A percentile compares a stretch with the other conserved stretches of the same genome.
Conservation (phyloP, 1,139 yeast species). For the Hemisphaericaspora xylofermentans region DNA sequence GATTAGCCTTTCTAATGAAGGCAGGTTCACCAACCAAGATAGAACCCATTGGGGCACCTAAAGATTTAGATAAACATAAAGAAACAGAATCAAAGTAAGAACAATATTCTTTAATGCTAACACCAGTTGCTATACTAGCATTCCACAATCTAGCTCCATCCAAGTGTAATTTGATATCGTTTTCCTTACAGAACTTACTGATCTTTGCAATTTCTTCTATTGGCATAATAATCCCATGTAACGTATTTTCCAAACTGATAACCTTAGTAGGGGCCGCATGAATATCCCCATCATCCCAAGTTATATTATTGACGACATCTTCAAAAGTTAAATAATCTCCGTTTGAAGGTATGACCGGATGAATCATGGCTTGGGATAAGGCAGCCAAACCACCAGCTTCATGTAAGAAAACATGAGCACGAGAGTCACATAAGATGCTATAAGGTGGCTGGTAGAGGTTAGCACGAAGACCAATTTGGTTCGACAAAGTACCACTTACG, state of each 20-base stretch:
- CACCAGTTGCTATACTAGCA: slow-evolving; percentile 74
- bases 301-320: slow-evolving; percentile 57
- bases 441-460: slow-evolving; percentile 85
- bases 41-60: slow-evolving; percentile 95
- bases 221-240: slow-evolving; percentile 82
- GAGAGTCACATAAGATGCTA: slow-evolving; percentile 76
- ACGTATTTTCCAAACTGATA: slow-evolving; percentile 82
- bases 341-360: slow-evolving; percentile 74
- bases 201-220: slow-evolving; percentile 75
- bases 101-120: slow-evolving; percentile 71
- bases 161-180: slow-evolving; percentile 69
- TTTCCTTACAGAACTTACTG: slow-evolving; percentile 64
- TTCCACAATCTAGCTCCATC: slow-evolving; percentile 98
- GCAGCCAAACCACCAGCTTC: slow-evolving; percentile 94
- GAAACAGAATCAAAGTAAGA: slow-evolving; percentile 83
- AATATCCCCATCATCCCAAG: slow-evolving; percentile 79
- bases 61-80: slow-evolving; percentile 82
- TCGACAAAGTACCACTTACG: slow-evolving; percentile 87
- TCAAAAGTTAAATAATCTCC: slow-evolving; percentile 78
- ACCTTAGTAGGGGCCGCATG: slow-evolving; percentile 89
- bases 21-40: slow-evolving; percentile 69
- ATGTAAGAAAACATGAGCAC: slow-evolving; percentile 79
- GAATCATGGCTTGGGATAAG: slow-evolving; percentile 88
- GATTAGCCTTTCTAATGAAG: slow-evolving; percentile 72
- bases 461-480: slow-evolving; percentile 81